These are phyloP conservation scores for Trichosporon asahii DNA, from an alignment of 1,284 basidiomycete species.

Conservation along the genomic window DNA sequence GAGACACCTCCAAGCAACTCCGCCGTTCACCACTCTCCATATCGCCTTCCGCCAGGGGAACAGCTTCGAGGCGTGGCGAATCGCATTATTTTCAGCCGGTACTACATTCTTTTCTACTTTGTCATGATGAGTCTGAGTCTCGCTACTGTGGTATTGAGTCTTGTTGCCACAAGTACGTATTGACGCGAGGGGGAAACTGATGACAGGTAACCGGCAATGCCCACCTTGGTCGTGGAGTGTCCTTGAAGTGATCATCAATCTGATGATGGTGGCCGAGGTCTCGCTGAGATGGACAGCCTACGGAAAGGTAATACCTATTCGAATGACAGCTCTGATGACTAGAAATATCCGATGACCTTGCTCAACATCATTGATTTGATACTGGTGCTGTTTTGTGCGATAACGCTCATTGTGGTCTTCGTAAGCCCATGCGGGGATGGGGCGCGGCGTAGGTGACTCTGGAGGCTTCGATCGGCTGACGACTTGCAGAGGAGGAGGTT, in stretches of 20 bases:
- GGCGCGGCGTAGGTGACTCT: slow-evolving; percentile 37
- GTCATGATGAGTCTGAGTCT: slow-evolving; percentile 84
- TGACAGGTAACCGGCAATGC: slow-evolving; percentile 40
- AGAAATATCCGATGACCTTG: slow-evolving; percentile 95
- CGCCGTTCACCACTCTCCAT: slow-evolving; percentile 31
- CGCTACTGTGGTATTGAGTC: slow-evolving; percentile 81
- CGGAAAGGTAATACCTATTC: slow-evolving; percentile 65
- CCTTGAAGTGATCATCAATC: slow-evolving; percentile 85
- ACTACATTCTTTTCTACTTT: slow-evolving; percentile 67
- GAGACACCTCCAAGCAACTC: background rate
- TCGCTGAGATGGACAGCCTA: slow-evolving; percentile 82
- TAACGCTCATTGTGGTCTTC: slow-evolving; percentile 80
- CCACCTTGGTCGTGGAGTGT: slow-evolving; percentile 69
- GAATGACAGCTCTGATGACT: background rate
- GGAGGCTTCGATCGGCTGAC: slow-evolving; percentile 49
- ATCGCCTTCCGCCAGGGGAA: slow-evolving; percentile 46
- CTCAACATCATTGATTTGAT: slow-evolving; percentile 84
- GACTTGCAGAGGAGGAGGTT: slow-evolving; percentile 73
- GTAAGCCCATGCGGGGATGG: slow-evolving; percentile 55
- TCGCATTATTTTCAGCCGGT: slow-evolving; percentile 49
- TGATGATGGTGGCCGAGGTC: slow-evolving; percentile 88
- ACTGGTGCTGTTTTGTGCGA: slow-evolving; percentile 76
- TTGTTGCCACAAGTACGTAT: slow-evolving; percentile 54
- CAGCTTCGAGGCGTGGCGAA: slow-evolving; percentile 51
- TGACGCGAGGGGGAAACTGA: background rate